Base-by-base conservation (phyloP, 805 yeast species). In the Cyberlindnera saturnus region DNA sequence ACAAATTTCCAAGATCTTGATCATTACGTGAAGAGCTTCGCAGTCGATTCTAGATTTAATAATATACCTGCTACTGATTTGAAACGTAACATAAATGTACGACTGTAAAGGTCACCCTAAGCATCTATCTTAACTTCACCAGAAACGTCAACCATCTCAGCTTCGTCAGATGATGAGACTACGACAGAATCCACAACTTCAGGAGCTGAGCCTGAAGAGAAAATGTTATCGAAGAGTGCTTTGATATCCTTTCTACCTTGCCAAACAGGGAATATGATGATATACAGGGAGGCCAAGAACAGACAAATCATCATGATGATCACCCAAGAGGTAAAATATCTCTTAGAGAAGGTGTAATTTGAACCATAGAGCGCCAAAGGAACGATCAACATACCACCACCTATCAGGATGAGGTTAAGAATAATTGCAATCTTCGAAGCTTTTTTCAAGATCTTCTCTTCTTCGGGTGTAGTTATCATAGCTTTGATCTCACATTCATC, bases 1-100 rank as follows among this genome's bases (percentile, higher is more conserved):
- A 51, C 71, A 70, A 37, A 72, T 74, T 59, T 67, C 70, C 28
- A 73, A 71, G 55, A 72, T 68, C 17, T 74, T 73, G 76, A 75
- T 76, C 45, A 72, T 75, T 42, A 67, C n/a, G n/a, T n/a, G n/a
- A n/a, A n/a, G n/a, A n/a, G n/a, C n/a, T n/a, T n/a, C n/a, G n/a
- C n/a, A n/a, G n/a, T n/a, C n/a, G n/a, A n/a, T n/a, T n/a, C n/a
- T n/a, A n/a, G n/a, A n/a, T n/a, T n/a, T n/a, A 31, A 18, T 33
- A 33, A 33, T 10, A 33, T 33, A 33, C 23, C 36, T 8, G 15
- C 19, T 33, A 33, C 9, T 32, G n/a, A 32, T 14, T 32, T 8
- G 34, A 13, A 9, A 32, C n/a, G n/a, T 7, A 11, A 32, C 10
- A 32, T 33, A 8, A 33, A n/a, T 7, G 23, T 10, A 33, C 36